Base-by-base conservation (phyloP, 371 early-diverging fungal genomes). In the Mortierella sp. region DNA sequence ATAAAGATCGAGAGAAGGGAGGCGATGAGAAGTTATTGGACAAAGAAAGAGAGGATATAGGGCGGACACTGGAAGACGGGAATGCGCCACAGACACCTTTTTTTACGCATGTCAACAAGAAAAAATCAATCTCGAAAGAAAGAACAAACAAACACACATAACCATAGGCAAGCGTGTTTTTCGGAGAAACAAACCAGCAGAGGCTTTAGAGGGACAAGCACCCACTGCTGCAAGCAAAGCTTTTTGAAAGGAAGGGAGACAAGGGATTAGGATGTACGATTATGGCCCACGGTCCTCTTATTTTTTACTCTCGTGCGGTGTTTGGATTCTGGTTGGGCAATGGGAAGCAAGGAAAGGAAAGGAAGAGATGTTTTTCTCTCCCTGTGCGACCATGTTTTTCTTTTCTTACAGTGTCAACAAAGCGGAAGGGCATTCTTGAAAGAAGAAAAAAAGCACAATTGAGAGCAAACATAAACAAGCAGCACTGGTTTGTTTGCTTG, bases 341-440 rank as follows among this genome's bases (percentile, higher is more conserved):
- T 34, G 64, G 34, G 19, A 34, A 28, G n/a, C n/a, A n/a, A n/a
- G n/a, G n/a, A n/a, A n/a, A n/a, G n/a, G 16, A 4, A 24, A 34
- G 61, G 19, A 6, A n/a, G n/a, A n/a, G 28, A 11, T 28, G 57
- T 1, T 28, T 40, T 10, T 37, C 40, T 9, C 16, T 24, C 40
- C 19, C 67, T 67, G 67, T 67, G 24, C 67, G 4, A 67, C 67
- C 28, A 57, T 28, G 5, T 10, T 54, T 54, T 54, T n/a, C 8
- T 50, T 3, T 50, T 16, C 16, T 19, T 34, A 5, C 61, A 16
- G 19, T 14, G 16, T 28, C 28, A 57, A 13, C 61, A 34, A 61
- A 61, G 67, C 34, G 34, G 64, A 61, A 61, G 43, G 40, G 67
- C 67, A 40, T 67, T 67, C 40, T 67, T 21, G 40, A 64, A 37